A percentile compares a stretch with the other conserved stretches of the same genome.
These are phyloP conservation scores for Meredithiella fracta DNA, from an alignment of 2,329 filamentous ascomycete species.

Conservation along the genomic window DNA sequence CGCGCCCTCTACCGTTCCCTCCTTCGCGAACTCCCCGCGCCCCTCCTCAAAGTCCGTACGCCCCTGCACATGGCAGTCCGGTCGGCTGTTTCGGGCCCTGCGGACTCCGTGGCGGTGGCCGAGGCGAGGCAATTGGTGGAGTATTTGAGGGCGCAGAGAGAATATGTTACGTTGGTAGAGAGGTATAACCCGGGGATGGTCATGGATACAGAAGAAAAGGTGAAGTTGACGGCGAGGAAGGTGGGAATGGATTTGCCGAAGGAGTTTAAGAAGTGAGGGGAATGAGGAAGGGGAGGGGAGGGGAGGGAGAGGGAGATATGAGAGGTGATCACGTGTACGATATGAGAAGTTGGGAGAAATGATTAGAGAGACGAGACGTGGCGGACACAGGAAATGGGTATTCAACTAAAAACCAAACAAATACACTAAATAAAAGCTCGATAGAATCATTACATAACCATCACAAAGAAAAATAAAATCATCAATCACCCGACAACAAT, in stretches of 20 bases:
- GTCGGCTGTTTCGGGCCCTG: constrained; percentile 19
- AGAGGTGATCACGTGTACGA: not conserved
- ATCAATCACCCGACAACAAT: not conserved
- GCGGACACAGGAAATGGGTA: too few species aligned
- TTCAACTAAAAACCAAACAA: too few species aligned
- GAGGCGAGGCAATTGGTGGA: constrained; percentile 58
- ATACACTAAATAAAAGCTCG: too few species aligned
- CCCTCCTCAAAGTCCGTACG: constrained; percentile 41
- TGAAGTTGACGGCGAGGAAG: constrained; percentile 66
- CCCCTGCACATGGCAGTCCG: constrained; percentile 53
- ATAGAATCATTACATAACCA: too few species aligned
- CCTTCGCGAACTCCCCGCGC: constrained; percentile 74
- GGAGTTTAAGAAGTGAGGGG: constrained; percentile 27
- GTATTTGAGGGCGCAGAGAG: constrained; percentile 73
- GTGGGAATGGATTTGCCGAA: constrained; percentile 80
- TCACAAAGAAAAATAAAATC: constrained; percentile 2
- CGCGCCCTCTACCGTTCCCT: constrained; percentile 76
- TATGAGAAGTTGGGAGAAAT: too few species aligned
- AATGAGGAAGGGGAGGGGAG: not conserved
- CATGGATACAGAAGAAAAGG: constrained; percentile 71
- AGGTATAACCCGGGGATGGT: constrained; percentile 87
- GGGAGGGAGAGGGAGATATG: not conserved
- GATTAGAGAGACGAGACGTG: too few species aligned
- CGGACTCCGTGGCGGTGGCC: constrained; percentile 14
- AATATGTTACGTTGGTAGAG: constrained; percentile 67